Conservation (phyloP, 805 yeast species). For the Dipodascus albidus region DNA sequence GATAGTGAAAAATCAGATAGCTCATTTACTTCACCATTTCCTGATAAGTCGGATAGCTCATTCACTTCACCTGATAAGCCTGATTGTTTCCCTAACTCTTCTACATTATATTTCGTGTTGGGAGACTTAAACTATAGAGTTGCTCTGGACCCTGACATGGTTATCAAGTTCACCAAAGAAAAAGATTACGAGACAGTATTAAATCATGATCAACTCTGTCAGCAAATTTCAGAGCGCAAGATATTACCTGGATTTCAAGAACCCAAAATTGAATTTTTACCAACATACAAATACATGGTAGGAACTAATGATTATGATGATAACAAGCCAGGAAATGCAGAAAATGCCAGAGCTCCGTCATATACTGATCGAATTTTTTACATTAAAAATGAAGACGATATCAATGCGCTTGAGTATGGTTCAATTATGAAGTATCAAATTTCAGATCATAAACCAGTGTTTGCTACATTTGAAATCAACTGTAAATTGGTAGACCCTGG, state of each 20-base stretch:
- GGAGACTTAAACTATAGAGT: slow-evolving; percentile 50
- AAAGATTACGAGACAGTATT: slow-evolving; percentile 28
- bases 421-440: slow-evolving; percentile 21
- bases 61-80: not conserved
- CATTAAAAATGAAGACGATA: slow-evolving; percentile 11
- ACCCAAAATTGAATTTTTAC: slow-evolving; percentile 36
- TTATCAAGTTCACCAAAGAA: slow-evolving; percentile 21
- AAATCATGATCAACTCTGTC: slow-evolving; percentile 33
- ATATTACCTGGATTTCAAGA: slow-evolving; percentile 38
- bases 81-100: not conserved
- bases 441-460: slow-evolving; percentile 51
- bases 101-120: slow-evolving; percentile 25
- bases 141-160: slow-evolving; percentile 22
- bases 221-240: slow-evolving; percentile 25
- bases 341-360: slow-evolving; percentile 36
- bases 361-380: slow-evolving; percentile 48
- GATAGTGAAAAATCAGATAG: not conserved
- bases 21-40: not conserved
- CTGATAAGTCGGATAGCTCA: not conserved
- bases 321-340: slow-evolving; percentile 15
- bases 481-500: slow-evolving; percentile 29
- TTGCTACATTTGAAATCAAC: slow-evolving; percentile 25
- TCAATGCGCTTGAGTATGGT: slow-evolving; percentile 18
- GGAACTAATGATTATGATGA: slow-evolving; percentile 18
- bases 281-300: slow-evolving; percentile 38